Conservation (phyloP, 441 rosid genomes). For the Eutrema salsugineum region DNA sequence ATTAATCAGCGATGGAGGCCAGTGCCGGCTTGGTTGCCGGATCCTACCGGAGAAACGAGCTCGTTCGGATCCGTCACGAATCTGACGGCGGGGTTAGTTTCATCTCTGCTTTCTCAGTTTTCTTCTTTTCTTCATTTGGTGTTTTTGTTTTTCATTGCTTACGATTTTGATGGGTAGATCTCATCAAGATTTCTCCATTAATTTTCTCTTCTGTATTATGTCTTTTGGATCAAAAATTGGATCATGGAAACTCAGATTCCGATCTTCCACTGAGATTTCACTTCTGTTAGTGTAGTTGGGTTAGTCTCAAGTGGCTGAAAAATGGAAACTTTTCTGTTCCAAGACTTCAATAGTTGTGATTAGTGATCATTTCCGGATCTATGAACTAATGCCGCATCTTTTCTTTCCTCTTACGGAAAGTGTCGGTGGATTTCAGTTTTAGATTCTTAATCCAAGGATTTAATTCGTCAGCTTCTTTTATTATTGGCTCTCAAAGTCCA, state of each 20-base stretch:
- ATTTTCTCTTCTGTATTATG: background rate
- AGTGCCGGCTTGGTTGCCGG: slow-evolving; percentile 93
- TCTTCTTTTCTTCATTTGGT: background rate
- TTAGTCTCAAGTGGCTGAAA: slow-evolving; percentile 17
- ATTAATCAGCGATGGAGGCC: slow-evolving; percentile 55
- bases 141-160: background rate
- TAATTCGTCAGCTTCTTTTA: background rate
- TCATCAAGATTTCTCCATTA: slow-evolving; percentile 1
- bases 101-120: background rate
- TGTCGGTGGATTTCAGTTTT: slow-evolving; percentile 23
- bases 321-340: slow-evolving; percentile 14
- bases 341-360: background rate
- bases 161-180: slow-evolving; percentile 35
- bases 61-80: slow-evolving; percentile 92
- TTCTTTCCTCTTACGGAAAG: background rate
- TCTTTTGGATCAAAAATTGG: slow-evolving; percentile 1
- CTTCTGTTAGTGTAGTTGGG: background rate
- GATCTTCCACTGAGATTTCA: background rate
- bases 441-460: background rate
- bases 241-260: slow-evolving; percentile 8
- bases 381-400: background rate
- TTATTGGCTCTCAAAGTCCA: background rate
- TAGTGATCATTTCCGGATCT: background rate
- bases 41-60: slow-evolving; percentile 87
- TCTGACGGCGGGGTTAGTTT: slow-evolving; percentile 85